A percentile compares a stretch with the other conserved stretches of the same genome.
Evolutionary conservation across 495 filamentous ascomycete species (phyloP).

Genomic region (Hyaloscypha variabilis): DNA sequence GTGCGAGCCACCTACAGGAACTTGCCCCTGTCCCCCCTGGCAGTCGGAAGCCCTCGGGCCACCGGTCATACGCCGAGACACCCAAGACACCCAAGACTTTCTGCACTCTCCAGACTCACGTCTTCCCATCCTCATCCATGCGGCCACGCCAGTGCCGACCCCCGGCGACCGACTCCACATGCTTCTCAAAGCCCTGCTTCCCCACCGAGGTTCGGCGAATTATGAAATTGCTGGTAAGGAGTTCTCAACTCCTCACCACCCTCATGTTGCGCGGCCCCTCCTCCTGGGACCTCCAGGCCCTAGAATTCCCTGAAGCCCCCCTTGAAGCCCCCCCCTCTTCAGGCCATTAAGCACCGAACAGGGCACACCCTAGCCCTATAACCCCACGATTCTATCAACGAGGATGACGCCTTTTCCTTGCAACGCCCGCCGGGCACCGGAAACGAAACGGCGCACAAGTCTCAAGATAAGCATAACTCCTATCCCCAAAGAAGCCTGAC

Average conservation of each 20-base stretch:
- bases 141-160: no score
- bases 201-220: background rate
- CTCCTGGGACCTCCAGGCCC: background rate
- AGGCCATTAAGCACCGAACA: background rate
- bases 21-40: background rate
- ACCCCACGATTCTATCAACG: background rate
- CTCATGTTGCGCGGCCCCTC: background rate
- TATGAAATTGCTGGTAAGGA: constrained; percentile 8
- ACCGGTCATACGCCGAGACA: no score
- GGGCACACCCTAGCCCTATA: background rate
- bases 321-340: background rate
- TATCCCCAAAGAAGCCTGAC: background rate
- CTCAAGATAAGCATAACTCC: background rate
- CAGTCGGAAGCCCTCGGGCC: background rate
- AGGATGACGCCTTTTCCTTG: background rate
- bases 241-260: no score
- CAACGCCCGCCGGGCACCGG: background rate
- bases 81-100: no score
- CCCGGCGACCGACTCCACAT: no score
- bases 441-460: background rate
- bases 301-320: no score
- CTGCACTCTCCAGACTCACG: background rate
- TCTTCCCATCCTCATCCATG: background rate
- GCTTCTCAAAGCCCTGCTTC: background rate
- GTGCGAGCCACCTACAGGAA: constrained; percentile 15